Evolutionary conservation across 805 yeast genomes (phyloP), one percentile per base, ranked within the genome.

Genomic region (Wickerhamiella azymoides): DNA sequence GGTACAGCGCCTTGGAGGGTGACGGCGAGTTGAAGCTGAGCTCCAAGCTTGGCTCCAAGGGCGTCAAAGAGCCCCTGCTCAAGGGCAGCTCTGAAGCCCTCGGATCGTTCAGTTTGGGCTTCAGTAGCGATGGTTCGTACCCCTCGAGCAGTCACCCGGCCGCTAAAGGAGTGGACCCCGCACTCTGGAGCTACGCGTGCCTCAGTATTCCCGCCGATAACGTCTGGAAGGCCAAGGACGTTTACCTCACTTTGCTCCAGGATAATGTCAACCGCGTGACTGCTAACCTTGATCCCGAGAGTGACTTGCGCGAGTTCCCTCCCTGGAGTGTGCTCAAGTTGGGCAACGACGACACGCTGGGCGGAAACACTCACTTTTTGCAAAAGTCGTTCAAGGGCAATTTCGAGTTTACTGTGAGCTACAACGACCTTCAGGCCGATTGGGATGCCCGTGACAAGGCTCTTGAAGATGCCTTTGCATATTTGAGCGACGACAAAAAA

Each of bases 1-100:
- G 84, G 63, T 89, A 88, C 61, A 69, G 84, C 17, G 92, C 83
- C 1, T 66, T 86, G 39, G 93, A 85, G 61, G 79, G 80, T 28
- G 73, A 69, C 5, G 67, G 65, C 21, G 48, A 51, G 57, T 66
- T 51, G 50, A 54, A 52, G 42, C 65, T 61, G 17, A 51, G 43
- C 27, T 52, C 53, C 33, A 40, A 50, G 17, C 57, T 56, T 14
- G 51, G 49, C 45, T 54, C 40, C 50, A 58, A 36, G 14, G 57
- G 61, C 10, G 43, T 54, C 26, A 57, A 53, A 10, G 64, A 61
- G 35, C 59, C 74, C 2, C 58, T 50, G 3, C 60, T 80, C 30
- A 51, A 57, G 18, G 89, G 89, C 2, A 53, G 51, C 13, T 72
- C 88, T 1, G 70, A 71, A 17, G 81, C 74, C n/a, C 67, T 89